Evolutionary conservation across 352 stramenopile species (phyloP).

Genomic region (Achlya hypogyna): DNA sequence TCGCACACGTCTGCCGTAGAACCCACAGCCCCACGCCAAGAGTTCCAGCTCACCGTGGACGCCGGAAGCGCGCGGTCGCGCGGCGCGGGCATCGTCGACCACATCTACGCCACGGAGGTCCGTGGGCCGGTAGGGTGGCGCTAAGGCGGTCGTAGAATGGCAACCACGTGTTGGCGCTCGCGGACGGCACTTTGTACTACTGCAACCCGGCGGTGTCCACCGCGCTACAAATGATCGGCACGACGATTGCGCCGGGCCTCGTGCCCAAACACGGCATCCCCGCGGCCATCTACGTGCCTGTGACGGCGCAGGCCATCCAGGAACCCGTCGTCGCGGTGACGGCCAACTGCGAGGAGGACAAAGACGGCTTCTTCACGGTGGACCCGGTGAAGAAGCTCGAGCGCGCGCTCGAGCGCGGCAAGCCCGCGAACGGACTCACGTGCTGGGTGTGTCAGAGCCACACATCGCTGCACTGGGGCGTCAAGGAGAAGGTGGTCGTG

Average conservation of each 20-base stretch:
- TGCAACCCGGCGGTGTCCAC: constrained; percentile 3
- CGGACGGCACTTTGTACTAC: constrained; percentile 12
- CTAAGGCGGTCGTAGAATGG: constrained; percentile 3
- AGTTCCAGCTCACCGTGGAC: constrained; percentile 8
- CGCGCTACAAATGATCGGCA: constrained; percentile 4
- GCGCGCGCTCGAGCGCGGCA: constrained; percentile 54
- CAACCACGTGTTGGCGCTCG: constrained; percentile 11
- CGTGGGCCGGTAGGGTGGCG: no score
- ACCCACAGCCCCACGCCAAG: not conserved
- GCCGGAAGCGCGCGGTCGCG: not conserved
- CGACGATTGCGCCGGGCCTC: constrained; percentile 1
- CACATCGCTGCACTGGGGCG: constrained; percentile 56
- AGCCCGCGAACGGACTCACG: constrained; percentile 29
- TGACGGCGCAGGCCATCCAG: constrained; percentile 10
- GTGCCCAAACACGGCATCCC: constrained; percentile 14
- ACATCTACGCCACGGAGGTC: constrained; percentile 19
- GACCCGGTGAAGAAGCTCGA: constrained; percentile 58
- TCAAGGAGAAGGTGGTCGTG: not conserved
- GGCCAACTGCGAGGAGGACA: constrained; percentile 50
- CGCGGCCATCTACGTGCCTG: constrained; percentile 15
- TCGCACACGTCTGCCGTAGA: not conserved
- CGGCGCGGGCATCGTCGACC: constrained; percentile 6
- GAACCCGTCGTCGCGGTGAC: constrained; percentile 63
- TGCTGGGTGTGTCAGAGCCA: constrained; percentile 76
- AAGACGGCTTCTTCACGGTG: constrained; percentile 60